Evolutionary conservation across 371 early-diverging fungal genomes (phyloP).

Genomic region (Mucor ambiguus): DNA sequence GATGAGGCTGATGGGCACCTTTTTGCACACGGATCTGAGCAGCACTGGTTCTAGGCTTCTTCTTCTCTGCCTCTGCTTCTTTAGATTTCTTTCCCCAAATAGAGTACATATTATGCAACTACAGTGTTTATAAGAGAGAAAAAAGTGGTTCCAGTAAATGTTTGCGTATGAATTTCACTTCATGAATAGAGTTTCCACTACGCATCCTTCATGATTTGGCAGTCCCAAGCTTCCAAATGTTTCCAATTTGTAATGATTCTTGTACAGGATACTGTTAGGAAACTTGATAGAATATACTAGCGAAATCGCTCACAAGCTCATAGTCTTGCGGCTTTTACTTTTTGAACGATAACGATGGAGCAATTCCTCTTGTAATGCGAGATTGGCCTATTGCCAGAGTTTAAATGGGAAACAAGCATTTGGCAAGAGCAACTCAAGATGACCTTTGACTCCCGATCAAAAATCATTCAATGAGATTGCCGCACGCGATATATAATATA

Average conservation of each 20-base stretch:
- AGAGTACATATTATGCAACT: constrained; percentile 22
- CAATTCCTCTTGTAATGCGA: background rate
- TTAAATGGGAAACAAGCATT: background rate
- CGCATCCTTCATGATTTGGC: background rate
- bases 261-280: background rate
- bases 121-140: background rate
- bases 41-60: constrained; percentile 84
- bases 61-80: constrained; percentile 73
- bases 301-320: background rate
- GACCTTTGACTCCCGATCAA: constrained; percentile 7
- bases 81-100: constrained; percentile 90
- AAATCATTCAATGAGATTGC: constrained; percentile 25
- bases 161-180: background rate
- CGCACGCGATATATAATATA: constrained; percentile 19
- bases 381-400: background rate
- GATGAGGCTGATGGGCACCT: constrained; percentile 51
- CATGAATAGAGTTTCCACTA: background rate
- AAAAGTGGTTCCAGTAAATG: background rate
- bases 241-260: background rate
- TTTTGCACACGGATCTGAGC: constrained; percentile 93
- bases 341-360: background rate
- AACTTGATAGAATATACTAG: background rate
- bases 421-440: background rate
- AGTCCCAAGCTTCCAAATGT: constrained; percentile 5
- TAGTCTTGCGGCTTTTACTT: background rate